Conservation (phyloP, 495 filamentous ascomycete species). For the Aspergillus saccharolyticus region DNA sequence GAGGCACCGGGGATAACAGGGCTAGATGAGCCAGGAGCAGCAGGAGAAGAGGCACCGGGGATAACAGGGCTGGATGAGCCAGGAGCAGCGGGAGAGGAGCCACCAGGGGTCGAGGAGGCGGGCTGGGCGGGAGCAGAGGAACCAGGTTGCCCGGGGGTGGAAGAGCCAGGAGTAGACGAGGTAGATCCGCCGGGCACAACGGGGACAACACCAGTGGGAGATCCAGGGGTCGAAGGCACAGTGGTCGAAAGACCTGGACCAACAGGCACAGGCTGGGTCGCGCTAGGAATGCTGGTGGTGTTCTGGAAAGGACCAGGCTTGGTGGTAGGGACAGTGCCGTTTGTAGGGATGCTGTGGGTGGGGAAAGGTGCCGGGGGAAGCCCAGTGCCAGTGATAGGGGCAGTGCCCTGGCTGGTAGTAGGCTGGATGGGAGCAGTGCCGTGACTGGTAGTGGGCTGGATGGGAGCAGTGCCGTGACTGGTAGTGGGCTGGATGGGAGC, state of each 20-base stretch:
- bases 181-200: neutral
- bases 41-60: slow-evolving; percentile 3
- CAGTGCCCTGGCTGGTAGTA: neutral
- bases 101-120: slow-evolving; percentile 7
- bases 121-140: slow-evolving; percentile 2
- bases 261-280: slow-evolving; percentile 16
- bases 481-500: neutral
- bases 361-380: slow-evolving; percentile 3
- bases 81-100: neutral
- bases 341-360: no score
- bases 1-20: slow-evolving; percentile 5
- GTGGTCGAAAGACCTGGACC: slow-evolving; percentile 4
- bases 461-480: neutral
- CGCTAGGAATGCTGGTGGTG: slow-evolving; percentile 17
- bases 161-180: slow-evolving; percentile 2
- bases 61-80: slow-evolving; percentile 4
- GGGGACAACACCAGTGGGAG: neutral
- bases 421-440: slow-evolving; percentile 1
- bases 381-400: slow-evolving; percentile 2
- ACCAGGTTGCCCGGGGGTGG: slow-evolving; percentile 6
- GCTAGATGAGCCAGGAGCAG: slow-evolving; percentile 1
- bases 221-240: no score
- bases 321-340: neutral
- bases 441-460: neutral
- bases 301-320: slow-evolving; percentile 23